Evolutionary conservation across 2,329 filamentous ascomycete genomes (phyloP), one percentile per base, ranked within the genome.

Genomic region (Pestalotiopsis sp.): DNA sequence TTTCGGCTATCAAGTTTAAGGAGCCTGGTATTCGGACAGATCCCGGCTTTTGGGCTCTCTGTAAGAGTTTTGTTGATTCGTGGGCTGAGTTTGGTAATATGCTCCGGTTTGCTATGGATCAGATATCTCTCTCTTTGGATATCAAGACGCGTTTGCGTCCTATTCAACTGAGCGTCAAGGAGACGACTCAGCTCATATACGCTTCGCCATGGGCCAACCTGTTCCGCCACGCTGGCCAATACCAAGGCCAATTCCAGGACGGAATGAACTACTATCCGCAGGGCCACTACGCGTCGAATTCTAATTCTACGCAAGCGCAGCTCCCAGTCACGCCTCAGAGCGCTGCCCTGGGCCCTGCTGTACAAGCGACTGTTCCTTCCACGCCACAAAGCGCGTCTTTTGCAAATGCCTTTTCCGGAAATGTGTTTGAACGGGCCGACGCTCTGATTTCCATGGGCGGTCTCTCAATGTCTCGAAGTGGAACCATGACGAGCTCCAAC

Each of bases 281-380:
- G 31, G 75, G 77, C 66, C 76, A 83, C 71, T 77, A 77, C 67
- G 68, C 77, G 20, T 73, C 75, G 25, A 78, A 75, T 61, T 78
- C 79, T 12, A 76, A 77, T 38, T 72, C 75, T 56, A 71, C 77
- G 11, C 77, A 75, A 64, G 71, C 77, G 49, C 80, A 81, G 66
- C 73, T 94, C 49, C 94, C 95, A 9, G 94, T 96, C 75, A 98
- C 95, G 1, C 95, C 95, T 7, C 87, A 97, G 70, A 96, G 93
- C 74, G 95, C 94, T 17, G 95, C 95, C 1, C 85, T 98, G 4
- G 95, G 95, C 0, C 94, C 95, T 5, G 95, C 95, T 23, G 93
- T 94, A 67, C 94, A 97, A 80, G 94, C 95, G 1, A 98, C 94
- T 0, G 91, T 97, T 12, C 92, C 93, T 3, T 93, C 88, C 2